Base-by-base conservation (phyloP, 352 stramenopile genomes). In the Phytophthora fragariae region DNA sequence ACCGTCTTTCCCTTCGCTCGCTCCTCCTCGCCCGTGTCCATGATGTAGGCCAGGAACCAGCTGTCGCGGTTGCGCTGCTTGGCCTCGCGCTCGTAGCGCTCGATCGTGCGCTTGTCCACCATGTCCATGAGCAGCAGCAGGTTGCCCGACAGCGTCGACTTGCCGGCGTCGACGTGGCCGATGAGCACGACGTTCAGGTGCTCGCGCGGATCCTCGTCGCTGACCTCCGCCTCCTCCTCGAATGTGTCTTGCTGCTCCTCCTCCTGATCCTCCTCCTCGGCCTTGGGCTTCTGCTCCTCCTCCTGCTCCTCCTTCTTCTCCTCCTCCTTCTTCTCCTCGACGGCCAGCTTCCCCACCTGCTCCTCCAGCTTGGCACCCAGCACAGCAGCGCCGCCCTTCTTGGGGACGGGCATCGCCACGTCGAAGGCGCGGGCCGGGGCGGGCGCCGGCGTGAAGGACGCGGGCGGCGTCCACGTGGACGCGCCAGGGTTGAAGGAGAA, bases 151-250 rank as follows among this genome's bases (percentile, higher is more conserved):
- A 99, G 87, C 35, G 98, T 99, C 46, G 92, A 99, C 87, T 99
- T 99, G 75, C 98, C 98, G 29, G 98, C 98, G 82, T 99, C 98
- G 57, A 99, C 97, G 83, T 99, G 98, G 24, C 98, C 98, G 74
- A 99, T 99, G 68, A 99, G 98, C 53, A 99, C 98, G 12, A 99
- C 82, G 84, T 99, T 99, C 70, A 99, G 83, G 78, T 99, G 98
- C 72, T 99, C 97, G 50, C 97, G 90, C 29, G 97, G 95, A 84
- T 99, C 97, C 67, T 98, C 94, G 69, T 99, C 91, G 12, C 84
- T 80, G 29, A 95, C 80, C 57, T 95, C 85, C 49, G 78, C 79
- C 49, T 93, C 87, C 55, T 88, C 84, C 3, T 82, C 75, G 58
- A 91, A 90, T 14, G 78, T 76, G 41, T 90, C 83, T 21, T 88